Percentiles rank a stretch among this genome's conserved stretches.
Conservation (phyloP, 2,329 filamentous ascomycete species). For the Dothistroma pini region DNA sequence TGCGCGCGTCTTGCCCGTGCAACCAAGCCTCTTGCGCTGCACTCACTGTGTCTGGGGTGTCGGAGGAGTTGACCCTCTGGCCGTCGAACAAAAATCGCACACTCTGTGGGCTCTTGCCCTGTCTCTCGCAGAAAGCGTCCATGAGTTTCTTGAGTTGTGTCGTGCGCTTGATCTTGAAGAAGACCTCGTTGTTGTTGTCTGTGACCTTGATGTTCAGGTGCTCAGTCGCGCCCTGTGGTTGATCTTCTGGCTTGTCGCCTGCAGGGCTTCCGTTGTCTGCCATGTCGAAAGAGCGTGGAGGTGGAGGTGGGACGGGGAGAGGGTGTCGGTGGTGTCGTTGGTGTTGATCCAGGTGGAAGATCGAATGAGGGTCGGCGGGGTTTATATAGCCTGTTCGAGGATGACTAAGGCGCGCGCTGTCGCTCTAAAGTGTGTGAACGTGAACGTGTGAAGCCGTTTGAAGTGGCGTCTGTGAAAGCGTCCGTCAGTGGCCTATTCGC, state of each 20-base stretch:
- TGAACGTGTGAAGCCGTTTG: constrained; percentile 5
- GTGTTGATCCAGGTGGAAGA: constrained; percentile 10
- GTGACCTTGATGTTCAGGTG: constrained; percentile 99
- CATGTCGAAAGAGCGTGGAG: constrained; percentile 49
- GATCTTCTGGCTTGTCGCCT: constrained; percentile 42
- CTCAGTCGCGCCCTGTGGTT: constrained; percentile 49
- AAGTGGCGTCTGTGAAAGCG: constrained; percentile 13
- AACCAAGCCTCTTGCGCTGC: background rate
- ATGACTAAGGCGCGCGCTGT: constrained; percentile 18
- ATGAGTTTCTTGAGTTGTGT: constrained; percentile 97
- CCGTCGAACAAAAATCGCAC: constrained; percentile 97
- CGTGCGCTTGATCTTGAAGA: constrained; percentile 99
- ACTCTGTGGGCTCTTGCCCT: constrained; percentile 79
- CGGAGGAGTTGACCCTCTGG: constrained; percentile 80
- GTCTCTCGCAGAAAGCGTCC: constrained; percentile 95
- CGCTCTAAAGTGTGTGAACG: background rate
- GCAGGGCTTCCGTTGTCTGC: constrained; percentile 38
- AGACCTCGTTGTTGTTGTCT: constrained; percentile 99
- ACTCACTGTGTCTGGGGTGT: constrained; percentile 89
- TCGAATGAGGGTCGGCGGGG: constrained; percentile 11
- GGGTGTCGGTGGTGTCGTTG: constrained; percentile 3
- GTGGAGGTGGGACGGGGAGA: constrained; percentile 35
- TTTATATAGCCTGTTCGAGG: constrained; percentile 16
- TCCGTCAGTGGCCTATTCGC: constrained; percentile 4
- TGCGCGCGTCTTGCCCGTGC: background rate